Base-by-base conservation (phyloP, 441 rosid species). In the Metrosideros polymorpha region DNA sequence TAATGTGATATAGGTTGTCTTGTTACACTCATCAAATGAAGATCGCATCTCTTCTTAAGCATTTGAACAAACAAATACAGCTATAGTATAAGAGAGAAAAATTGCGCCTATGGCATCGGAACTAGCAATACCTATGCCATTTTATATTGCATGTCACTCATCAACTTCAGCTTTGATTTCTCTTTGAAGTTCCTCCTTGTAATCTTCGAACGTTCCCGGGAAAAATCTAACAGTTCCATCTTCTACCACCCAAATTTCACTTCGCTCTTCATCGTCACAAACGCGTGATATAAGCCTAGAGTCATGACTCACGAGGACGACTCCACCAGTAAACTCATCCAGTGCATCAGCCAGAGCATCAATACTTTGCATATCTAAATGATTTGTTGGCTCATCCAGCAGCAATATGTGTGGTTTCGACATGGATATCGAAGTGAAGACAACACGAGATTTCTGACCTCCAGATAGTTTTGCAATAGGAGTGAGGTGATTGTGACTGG, bases 321-420 rank as follows among this genome's bases (percentile, higher is more conserved):
- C 96, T 75, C 99, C 98, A 42, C 98, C 99, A 6, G 94, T 93
- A 84, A 96, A 97, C 91, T 97, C 98, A 27, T 97, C 98, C 12
- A 97, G 91, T 1, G 97, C 98, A 90, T 94, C 94, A 0, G 97
- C 98, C 88, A 95, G 88, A 6, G 98, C 97, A 87, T 96, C 98
- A 55, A 96, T 97, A 86, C 98, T 97, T 91, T 97, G 97, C 98
- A 97, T 97, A 86, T 97, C 98, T 82, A 97, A 90, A 90, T 97
- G 98, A 88, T 97, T 97, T 35, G 99, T 96, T 6, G 99, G 99
- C 89, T 97, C 99, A 63, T 96, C 99, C 66, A 97, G 89, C 57
- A 97, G 92, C 83, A 97, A 86, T 87, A 97, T 97, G 91, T 96
- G 99, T 22, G 99, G 99, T 86, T 86, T 94, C 24, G 98, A 95